phyloP scores from a whole-genome alignment of 164 flowering plant genomes.

The Liriodendron chinense region DNA sequence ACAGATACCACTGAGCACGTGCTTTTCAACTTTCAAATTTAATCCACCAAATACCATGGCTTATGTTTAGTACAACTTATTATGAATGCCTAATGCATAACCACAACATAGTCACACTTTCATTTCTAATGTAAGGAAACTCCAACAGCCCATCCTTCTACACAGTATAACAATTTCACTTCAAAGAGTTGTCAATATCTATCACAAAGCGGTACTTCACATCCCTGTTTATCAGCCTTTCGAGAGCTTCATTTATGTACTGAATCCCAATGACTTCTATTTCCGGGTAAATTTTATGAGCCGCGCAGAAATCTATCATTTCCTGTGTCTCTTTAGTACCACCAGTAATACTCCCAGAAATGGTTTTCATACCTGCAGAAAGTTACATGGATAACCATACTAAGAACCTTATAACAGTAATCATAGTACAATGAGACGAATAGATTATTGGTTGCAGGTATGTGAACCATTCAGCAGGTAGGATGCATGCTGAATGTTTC shows the following conservation, averaged over 20 bases:
- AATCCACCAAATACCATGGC: too few species aligned
- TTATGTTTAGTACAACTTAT: too few species aligned
- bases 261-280: slow-evolving; percentile 74
- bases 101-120: too few species aligned
- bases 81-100: too few species aligned
- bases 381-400: background rate
- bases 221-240: slow-evolving; percentile 72
- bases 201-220: slow-evolving; percentile 88
- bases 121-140: too few species aligned
- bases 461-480: too few species aligned
- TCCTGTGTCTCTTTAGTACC: slow-evolving; percentile 78
- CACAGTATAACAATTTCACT: slow-evolving; percentile 28
- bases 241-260: slow-evolving; percentile 77
- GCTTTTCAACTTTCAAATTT: too few species aligned
- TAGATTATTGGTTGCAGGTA: background rate
- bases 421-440: background rate
- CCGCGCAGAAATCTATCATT: slow-evolving; percentile 84
- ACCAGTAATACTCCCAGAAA: slow-evolving; percentile 70
- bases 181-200: slow-evolving; percentile 68
- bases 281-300: slow-evolving; percentile 62
- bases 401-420: background rate
- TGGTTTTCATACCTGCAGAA: slow-evolving; percentile 54
- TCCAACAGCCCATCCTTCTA: background rate
- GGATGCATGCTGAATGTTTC: too few species aligned
- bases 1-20: too few species aligned